phyloP scores from a whole-genome alignment of 345 rosid genomes.

The Kandelia obovata region DNA sequence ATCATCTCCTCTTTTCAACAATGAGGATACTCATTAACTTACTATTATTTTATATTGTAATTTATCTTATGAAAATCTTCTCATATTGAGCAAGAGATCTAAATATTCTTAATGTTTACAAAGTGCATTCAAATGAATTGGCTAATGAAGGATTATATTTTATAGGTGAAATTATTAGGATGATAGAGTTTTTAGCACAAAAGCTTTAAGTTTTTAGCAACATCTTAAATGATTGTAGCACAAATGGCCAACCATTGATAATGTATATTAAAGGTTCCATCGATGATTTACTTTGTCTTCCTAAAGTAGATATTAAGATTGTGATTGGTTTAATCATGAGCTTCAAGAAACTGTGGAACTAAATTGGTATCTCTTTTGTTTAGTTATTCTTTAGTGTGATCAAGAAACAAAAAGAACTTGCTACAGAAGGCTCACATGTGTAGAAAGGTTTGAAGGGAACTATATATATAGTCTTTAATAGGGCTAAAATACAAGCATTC shows the following conservation, averaged over 20 bases:
- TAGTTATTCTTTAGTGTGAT: conserved; percentile 8
- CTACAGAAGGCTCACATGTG: background rate
- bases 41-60: background rate
- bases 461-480: conserved; percentile 13
- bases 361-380: conserved; percentile 10
- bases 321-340: conserved; percentile 13
- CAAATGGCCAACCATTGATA: background rate
- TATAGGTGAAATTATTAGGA: conserved; percentile 11
- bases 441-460: conserved; percentile 4
- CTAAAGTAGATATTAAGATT: conserved; percentile 19
- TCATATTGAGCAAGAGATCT: background rate
- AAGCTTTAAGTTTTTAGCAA: conserved; percentile 5
- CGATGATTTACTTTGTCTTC: conserved; percentile 15
- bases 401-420: conserved; percentile 9
- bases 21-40: no score
- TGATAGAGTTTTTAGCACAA: background rate
- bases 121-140: conserved; percentile 23
- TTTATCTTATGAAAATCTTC: background rate
- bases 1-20: no score
- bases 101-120: background rate
- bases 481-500: conserved; percentile 19
- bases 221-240: background rate
- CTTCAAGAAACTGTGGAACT: conserved; percentile 7
- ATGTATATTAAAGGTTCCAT: conserved; percentile 12
- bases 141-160: background rate